These are phyloP conservation scores for Vaccinium macrocarpon DNA, from an alignment of 148 eudicot species.

Conservation along the genomic window DNA sequence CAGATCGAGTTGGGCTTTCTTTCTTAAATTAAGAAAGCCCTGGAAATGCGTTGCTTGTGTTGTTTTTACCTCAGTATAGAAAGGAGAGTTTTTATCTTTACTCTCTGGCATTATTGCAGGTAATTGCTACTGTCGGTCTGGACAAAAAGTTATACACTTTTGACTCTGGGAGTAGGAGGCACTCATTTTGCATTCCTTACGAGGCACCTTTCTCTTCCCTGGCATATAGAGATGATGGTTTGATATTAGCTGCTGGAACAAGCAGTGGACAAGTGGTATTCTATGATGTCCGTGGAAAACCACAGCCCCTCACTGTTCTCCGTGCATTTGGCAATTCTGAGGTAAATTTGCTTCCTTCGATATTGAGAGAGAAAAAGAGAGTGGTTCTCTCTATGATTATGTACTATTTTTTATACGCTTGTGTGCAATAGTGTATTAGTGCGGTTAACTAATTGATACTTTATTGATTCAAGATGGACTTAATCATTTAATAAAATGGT, in stretches of 20 bases:
- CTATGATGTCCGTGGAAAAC: slow-evolving; percentile 92
- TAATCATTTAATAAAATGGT: neutral
- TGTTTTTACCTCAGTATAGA: too few species aligned
- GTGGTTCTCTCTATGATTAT: neutral
- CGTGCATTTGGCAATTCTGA: slow-evolving; percentile 86
- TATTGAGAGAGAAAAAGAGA: neutral
- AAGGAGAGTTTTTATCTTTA: too few species aligned
- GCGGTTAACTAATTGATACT: neutral
- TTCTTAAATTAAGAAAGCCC: too few species aligned
- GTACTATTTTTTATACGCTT: neutral
- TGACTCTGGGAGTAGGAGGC: slow-evolving; percentile 67
- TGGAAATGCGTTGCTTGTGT: too few species aligned
- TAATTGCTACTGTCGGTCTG: slow-evolving; percentile 86
- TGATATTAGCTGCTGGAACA: slow-evolving; percentile 91
- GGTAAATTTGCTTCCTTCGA: slow-evolving; percentile 36
- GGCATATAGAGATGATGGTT: slow-evolving; percentile 86
- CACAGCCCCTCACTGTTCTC: slow-evolving; percentile 84
- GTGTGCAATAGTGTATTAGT: neutral
- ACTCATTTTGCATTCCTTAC: slow-evolving; percentile 60
- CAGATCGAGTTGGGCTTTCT: too few species aligned
- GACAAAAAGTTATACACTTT: slow-evolving; percentile 90
- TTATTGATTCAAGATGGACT: neutral
- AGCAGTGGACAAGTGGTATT: slow-evolving; percentile 82
- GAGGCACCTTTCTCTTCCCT: slow-evolving; percentile 93
- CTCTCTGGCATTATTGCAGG: slow-evolving; percentile 40